Conservation (phyloP, 176 grass and related monocot genomes). For the Paspalum notatum region DNA sequence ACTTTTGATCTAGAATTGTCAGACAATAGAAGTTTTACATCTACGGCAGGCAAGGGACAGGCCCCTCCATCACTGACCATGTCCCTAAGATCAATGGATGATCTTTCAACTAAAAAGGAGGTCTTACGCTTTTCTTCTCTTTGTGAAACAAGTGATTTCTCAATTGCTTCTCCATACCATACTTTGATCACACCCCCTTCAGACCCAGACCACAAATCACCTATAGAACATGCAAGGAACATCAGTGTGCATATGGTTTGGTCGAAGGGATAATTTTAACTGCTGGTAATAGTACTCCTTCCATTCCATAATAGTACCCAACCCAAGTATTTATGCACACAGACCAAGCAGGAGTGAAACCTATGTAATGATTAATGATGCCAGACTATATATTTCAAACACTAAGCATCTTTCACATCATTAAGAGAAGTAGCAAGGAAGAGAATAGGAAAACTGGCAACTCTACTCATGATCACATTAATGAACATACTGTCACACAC, state of each 20-base stretch:
- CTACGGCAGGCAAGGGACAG: slow-evolving; percentile 70
- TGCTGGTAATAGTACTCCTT: not conserved
- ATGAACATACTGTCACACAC: not conserved
- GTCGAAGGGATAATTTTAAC: not conserved
- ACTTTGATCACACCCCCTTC: slow-evolving; percentile 85
- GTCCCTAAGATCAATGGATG: slow-evolving; percentile 75
- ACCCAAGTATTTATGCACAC: not conserved
- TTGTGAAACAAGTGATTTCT: slow-evolving; percentile 63
- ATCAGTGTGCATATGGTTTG: slow-evolving; percentile 21
- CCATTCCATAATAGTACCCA: not conserved
- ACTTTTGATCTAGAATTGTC: slow-evolving; percentile 91
- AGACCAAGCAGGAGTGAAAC: not conserved
- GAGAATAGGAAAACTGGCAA: not conserved
- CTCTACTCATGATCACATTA: not conserved
- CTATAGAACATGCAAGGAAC: slow-evolving; percentile 47
- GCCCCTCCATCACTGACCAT: slow-evolving; percentile 72
- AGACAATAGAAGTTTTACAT: slow-evolving; percentile 86
- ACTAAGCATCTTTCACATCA: not conserved
- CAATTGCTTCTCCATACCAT: slow-evolving; percentile 70
- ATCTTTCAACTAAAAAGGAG: slow-evolving; percentile 75
- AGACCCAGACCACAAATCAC: slow-evolving; percentile 87
- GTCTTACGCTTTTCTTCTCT: slow-evolving; percentile 76
- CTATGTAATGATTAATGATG: not conserved
- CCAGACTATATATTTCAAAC: not conserved
- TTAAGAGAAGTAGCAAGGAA: slow-evolving; percentile 1